Base-by-base conservation (phyloP, 345 rosid genomes). In the Kandelia obovata region DNA sequence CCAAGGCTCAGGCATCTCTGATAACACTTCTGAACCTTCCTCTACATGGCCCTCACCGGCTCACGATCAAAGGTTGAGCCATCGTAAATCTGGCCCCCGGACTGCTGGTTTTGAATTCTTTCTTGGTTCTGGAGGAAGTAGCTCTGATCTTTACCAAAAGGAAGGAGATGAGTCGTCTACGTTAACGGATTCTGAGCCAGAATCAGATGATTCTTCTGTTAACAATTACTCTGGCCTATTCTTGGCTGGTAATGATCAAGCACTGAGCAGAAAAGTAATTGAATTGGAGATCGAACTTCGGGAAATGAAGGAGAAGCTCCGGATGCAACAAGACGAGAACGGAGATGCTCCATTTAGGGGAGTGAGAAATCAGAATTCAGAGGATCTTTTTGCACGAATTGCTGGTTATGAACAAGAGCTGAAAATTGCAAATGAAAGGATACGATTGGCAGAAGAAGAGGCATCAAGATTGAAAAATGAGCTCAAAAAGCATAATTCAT, bases 111-210 rank as follows among this genome's bases (percentile, higher is more conserved):
- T 77, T 52, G 73, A 72, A 5, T 64, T 63, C 62, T 86, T 86
- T 77, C 73, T 81, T 61, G 82, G 85, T 66, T 84, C 86, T 55
- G 84, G 83, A 58, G 80, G 78, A 21, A 78, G 82, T 6, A 80
- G 82, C 71, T 83, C 87, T 6, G 90, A 87, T 69, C 75, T 75
- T 71, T 68, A 81, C 66, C 71, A 75, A 11, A 87, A 82, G 78
- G 92, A 87, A 81, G 90, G 80, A 53, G 77, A 83, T 28, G 92
- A 83, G 47, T 79, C 92, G 35, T 91, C 90, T 53, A 83, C 88
- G 13, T 76, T 88, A 59, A 84, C 87, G 2, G 96, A 89, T 75
- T 90, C 96, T 5, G 97, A 88, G 68, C 72, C 95, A 1, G 99
- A 91, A 55, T 85, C 88, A 34, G 84, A 77, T 78, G 78, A 75